Evolutionary conservation across 1,284 basidiomycete genomes (phyloP), one percentile per base, ranked within the genome.

Genomic region (Rhodotorula sp.): DNA sequence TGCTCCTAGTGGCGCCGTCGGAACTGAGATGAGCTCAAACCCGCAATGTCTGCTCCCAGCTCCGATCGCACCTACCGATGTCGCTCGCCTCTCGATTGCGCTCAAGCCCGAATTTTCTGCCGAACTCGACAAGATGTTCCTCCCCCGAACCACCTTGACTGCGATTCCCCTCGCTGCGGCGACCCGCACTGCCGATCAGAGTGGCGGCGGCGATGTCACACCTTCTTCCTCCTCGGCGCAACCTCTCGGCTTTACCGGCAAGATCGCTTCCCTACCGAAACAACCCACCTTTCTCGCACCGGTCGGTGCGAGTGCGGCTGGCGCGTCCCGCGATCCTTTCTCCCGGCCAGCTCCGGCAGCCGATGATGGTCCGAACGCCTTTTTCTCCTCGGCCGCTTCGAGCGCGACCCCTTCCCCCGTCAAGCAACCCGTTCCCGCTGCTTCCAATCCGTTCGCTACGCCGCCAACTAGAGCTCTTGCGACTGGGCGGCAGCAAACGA

Each of bases 51-150:
- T 14, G 30, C 26, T 44, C 12, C 17, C 64, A 72, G 71, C 69
- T 18, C 66, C 66, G 10, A 70, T 70, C 30, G 49, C 69, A 3
- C 69, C 68, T 2, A 66, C 49, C 24, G 63, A 68, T 42, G 60
- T 57, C 3, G 62, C 69, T 0, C 61, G 59, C 26, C 65, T 67
- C 3, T 29, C 53, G 45, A 58, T 51, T 33, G 59, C 59, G 8
- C 56, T 73, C 29, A 69, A 67, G n/a, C 6, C 33, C 49, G 72
- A 71, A 29, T 67, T 72, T 10, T 17, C 64, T 15, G n/a, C 46
- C 55, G 71, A 70, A 45, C 49, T 64, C n/a, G 66, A 68, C 24
- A 48, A n/a, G 7, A 59, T 66, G 20, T 61, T 56, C 42, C 56
- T 55, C 17, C 69, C 54, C 10, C 72, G 49, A 30, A 24, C 30